Conservation (phyloP, 495 filamentous ascomycete species). For the Pseudoneurospora amorphoporcata region DNA sequence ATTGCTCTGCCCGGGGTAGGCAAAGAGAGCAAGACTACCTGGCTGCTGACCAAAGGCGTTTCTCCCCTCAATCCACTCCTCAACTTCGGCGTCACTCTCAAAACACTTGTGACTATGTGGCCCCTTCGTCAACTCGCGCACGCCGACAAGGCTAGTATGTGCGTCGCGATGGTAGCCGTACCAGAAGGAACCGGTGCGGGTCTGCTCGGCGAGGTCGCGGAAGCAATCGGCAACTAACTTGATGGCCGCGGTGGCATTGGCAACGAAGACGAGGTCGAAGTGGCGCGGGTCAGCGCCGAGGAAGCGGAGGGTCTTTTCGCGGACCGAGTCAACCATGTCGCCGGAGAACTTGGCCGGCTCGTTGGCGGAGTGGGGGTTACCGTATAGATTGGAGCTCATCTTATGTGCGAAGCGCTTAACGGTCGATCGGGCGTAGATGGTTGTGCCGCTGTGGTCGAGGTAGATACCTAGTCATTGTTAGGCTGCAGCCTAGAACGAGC, state of each 20-base stretch:
- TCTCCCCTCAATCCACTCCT: slow-evolving; percentile 46
- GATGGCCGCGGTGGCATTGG: slow-evolving; percentile 84
- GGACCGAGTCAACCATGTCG: slow-evolving; percentile 47
- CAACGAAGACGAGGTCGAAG: slow-evolving; percentile 84
- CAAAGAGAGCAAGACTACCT: slow-evolving; percentile 48
- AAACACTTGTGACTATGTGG: slow-evolving; percentile 43
- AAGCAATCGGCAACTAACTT: slow-evolving; percentile 68
- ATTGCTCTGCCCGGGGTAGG: slow-evolving; percentile 71
- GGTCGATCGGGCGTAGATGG: slow-evolving; percentile 56
- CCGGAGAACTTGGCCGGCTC: slow-evolving; percentile 52
- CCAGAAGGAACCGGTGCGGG: slow-evolving; percentile 41
- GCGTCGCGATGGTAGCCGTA: slow-evolving; percentile 68
- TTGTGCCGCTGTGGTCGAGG: slow-evolving; percentile 69
- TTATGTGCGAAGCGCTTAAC: slow-evolving; percentile 48
- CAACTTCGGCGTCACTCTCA: slow-evolving; percentile 51
- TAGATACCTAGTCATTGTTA: slow-evolving; percentile 37
- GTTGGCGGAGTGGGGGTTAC: slow-evolving; percentile 69
- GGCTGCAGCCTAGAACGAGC: background rate
- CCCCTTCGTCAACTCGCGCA: slow-evolving; percentile 48
- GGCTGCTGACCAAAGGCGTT: slow-evolving; percentile 15
- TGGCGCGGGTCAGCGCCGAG: slow-evolving; percentile 75
- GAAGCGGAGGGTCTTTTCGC: slow-evolving; percentile 59
- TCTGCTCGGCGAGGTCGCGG: slow-evolving; percentile 41
- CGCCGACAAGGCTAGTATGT: slow-evolving; percentile 65
- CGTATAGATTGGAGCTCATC: slow-evolving; percentile 50